A percentile compares a stretch with the other conserved stretches of the same genome.
These are phyloP conservation scores for Pistacia vera DNA, from an alignment of 345 rosid species.

Conservation along the genomic window DNA sequence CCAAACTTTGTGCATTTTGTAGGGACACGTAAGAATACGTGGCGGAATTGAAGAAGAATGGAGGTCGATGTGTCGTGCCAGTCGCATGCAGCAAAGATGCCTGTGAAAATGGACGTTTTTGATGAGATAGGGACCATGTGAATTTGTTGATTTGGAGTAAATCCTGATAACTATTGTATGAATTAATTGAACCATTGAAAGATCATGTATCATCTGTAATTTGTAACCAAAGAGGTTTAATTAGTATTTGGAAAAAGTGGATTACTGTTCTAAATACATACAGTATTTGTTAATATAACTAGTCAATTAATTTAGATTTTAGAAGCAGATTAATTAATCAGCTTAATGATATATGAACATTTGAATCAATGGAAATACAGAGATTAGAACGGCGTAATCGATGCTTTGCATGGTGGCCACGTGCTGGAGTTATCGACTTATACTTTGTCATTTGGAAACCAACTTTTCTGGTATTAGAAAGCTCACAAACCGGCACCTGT, in stretches of 20 bases:
- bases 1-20: background rate
- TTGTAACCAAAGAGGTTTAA: too few species aligned
- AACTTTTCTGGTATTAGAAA: background rate
- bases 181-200: too few species aligned
- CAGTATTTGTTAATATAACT: too few species aligned
- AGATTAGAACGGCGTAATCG: background rate
- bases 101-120: conserved; percentile 20
- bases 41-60: conserved; percentile 6
- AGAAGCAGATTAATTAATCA: too few species aligned
- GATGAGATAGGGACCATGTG: conserved; percentile 4
- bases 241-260: too few species aligned
- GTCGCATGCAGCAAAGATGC: conserved; percentile 18
- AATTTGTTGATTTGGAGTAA: background rate
- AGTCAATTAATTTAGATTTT: too few species aligned
- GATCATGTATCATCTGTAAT: too few species aligned
- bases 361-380: too few species aligned
- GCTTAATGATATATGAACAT: too few species aligned
- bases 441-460: background rate
- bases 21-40: conserved; percentile 30
- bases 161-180: too few species aligned
- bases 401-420: conserved; percentile 30
- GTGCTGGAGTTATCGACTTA: background rate
- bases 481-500: conserved; percentile 24
- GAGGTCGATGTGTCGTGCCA: conserved; percentile 1
- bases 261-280: too few species aligned